Conservation (phyloP, 129 eudicot genomes). For the Centella asiatica region DNA sequence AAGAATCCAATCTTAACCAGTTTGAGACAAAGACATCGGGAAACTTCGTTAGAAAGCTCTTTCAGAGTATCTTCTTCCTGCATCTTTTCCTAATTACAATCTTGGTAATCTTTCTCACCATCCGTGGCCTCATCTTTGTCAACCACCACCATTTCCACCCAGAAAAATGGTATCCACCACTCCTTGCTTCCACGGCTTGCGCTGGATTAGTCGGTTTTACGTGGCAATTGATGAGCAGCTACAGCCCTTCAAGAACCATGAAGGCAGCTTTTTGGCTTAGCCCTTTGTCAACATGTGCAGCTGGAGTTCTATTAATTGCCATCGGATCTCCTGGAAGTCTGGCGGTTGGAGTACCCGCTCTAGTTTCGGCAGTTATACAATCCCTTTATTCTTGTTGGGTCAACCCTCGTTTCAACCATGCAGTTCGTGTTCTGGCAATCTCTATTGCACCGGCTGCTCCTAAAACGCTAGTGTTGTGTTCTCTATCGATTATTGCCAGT, state of each 20-base stretch:
- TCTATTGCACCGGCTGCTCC: conserved; percentile 16
- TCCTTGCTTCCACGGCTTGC: conserved; percentile 23
- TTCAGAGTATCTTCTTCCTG: conserved; percentile 16
- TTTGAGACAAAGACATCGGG: conserved; percentile 1
- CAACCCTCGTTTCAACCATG: conserved; percentile 19
- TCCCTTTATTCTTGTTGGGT: conserved; percentile 38
- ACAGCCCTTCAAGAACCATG: conserved; percentile 18
- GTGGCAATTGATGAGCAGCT: conserved; percentile 19
- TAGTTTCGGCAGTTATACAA: conserved; percentile 19
- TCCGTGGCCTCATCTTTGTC: conserved; percentile 18
- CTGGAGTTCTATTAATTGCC: conserved; percentile 20
- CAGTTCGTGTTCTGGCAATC: conserved; percentile 7
- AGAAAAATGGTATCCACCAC: conserved; percentile 14
- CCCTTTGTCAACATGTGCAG: conserved; percentile 29
- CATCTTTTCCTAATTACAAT: conserved; percentile 14
- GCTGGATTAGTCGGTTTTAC: conserved; percentile 17
- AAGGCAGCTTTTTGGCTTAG: conserved; percentile 32
- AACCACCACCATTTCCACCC: conserved; percentile 17
- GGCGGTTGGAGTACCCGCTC: conserved; percentile 18
- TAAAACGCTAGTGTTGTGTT: conserved; percentile 1
- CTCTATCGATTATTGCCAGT: conserved; percentile 1
- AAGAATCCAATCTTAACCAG: conserved; percentile 7
- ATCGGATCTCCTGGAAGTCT: conserved; percentile 24
- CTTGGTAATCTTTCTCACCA: conserved; percentile 18
- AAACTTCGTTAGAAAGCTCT: conserved; percentile 12